A percentile compares a stretch with the other conserved stretches of the same genome.
Conservation (phyloP, 2,329 filamentous ascomycete genomes). For the Penicillium sp. region DNA sequence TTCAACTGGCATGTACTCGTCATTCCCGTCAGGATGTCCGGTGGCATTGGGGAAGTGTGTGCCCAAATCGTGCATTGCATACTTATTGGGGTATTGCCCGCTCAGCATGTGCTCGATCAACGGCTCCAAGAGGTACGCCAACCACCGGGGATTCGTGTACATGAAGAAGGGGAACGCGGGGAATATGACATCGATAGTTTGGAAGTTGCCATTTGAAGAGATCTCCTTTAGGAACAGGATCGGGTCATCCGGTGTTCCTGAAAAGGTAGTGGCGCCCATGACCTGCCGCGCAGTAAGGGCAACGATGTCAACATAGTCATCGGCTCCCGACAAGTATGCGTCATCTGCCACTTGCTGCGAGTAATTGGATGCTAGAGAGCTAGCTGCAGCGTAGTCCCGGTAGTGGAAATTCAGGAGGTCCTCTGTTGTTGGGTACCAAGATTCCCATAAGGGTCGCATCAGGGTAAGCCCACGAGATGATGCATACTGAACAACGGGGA, state of each 20-base stretch:
- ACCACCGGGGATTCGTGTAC: constrained; percentile 78
- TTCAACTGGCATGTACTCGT: constrained; percentile 60
- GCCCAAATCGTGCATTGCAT: constrained; percentile 56
- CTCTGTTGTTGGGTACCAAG: constrained; percentile 65
- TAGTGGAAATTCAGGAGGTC: constrained; percentile 75
- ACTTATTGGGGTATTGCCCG: constrained; percentile 75
- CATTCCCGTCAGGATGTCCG: constrained; percentile 53
- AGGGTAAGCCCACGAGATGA: constrained; percentile 71
- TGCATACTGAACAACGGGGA: constrained; percentile 77
- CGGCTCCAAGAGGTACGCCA: constrained; percentile 76
- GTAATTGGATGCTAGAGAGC: constrained; percentile 67
- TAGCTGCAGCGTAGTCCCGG: constrained; percentile 66
- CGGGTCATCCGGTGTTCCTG: constrained; percentile 67
- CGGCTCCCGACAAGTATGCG: constrained; percentile 70
- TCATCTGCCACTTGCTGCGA: constrained; percentile 68
- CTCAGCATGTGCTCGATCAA: constrained; percentile 78
- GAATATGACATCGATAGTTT: constrained; percentile 86
- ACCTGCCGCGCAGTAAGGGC: constrained; percentile 77
- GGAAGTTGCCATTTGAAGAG: constrained; percentile 78
- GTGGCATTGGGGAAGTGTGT: constrained; percentile 56
- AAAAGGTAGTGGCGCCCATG: constrained; percentile 73
- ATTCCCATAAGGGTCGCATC: constrained; percentile 79
- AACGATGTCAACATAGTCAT: constrained; percentile 74
- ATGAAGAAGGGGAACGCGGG: constrained; percentile 83
- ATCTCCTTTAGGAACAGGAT: constrained; percentile 84